Evolutionary conservation across 1,139 yeast species (phyloP).

Genomic region (Candida albicans): DNA sequence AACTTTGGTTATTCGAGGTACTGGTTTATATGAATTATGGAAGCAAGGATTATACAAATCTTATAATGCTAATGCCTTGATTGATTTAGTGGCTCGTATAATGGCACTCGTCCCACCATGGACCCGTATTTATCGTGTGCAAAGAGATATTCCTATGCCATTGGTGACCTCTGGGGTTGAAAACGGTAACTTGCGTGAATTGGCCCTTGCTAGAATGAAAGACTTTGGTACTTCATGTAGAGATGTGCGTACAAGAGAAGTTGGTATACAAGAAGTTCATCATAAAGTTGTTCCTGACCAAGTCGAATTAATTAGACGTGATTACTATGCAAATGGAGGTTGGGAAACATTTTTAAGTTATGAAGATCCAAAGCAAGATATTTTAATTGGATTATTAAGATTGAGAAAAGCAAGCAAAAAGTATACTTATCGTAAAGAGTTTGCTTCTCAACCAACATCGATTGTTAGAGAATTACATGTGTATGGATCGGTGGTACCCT

Average conservation of each 20-base stretch:
- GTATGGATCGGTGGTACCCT: constrained; percentile 95
- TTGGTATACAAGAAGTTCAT: constrained; percentile 97
- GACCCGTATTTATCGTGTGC: constrained; percentile 98
- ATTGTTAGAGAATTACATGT: constrained; percentile 95
- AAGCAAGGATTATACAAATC: constrained; percentile 93
- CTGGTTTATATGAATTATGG: constrained; percentile 97
- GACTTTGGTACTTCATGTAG: constrained; percentile 96
- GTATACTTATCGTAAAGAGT: constrained; percentile 88
- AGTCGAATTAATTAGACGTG: constrained; percentile 92
- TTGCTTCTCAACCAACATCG: constrained; percentile 80
- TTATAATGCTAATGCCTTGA: constrained; percentile 90
- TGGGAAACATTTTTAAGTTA: constrained; percentile 97
- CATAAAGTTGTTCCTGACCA: constrained; percentile 97
- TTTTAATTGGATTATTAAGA: constrained; percentile 85
- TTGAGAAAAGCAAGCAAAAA: constrained; percentile 87
- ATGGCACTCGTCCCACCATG: constrained; percentile 97
- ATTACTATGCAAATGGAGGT: constrained; percentile 96
- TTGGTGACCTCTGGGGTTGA: constrained; percentile 97
- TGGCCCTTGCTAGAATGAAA: constrained; percentile 96
- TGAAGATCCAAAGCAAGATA: constrained; percentile 97
- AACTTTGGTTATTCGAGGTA: constrained; percentile 94
- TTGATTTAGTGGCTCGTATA: constrained; percentile 92
- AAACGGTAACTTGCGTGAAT: constrained; percentile 92
- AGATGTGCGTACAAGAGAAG: constrained; percentile 98
- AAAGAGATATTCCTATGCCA: constrained; percentile 99